Conservation (phyloP, 805 yeast species). For the Candida xiaguanensis region DNA sequence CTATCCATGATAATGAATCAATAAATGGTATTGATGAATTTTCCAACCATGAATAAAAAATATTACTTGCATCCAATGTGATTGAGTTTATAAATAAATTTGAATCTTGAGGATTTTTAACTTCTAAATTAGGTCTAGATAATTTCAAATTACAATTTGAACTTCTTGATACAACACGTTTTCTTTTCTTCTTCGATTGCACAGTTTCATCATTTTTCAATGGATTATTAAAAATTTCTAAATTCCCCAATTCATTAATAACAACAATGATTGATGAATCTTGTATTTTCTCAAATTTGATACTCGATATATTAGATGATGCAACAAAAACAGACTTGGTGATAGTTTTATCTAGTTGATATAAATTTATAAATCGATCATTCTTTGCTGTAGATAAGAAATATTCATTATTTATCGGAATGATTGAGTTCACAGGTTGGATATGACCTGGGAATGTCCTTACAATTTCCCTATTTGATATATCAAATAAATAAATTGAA, state of each 20-base stretch:
- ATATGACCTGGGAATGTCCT: constrained; percentile 74
- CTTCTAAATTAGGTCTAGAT: constrained; percentile 42
- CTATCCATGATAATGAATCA: constrained; percentile 51
- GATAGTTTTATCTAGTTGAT: constrained; percentile 44
- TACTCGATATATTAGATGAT: constrained; percentile 53
- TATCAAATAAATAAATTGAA: constrained; percentile 53
- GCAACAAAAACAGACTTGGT: constrained; percentile 62
- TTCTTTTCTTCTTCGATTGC: constrained; percentile 42
- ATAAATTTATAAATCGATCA: constrained; percentile 79
- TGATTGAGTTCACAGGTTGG: constrained; percentile 54
- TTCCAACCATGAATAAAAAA: constrained; percentile 60
- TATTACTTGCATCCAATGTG: constrained; percentile 23
- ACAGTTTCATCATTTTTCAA: constrained; percentile 30
- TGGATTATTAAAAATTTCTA: constrained; percentile 70
- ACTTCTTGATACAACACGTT: constrained; percentile 46
- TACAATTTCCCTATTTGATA: constrained; percentile 32
- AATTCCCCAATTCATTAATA: constrained; percentile 68
- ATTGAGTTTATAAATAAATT: constrained; percentile 26
- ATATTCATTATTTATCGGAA: constrained; percentile 38
- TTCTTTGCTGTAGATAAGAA: constrained; percentile 71
- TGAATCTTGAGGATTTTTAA: constrained; percentile 28
- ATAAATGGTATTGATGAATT: constrained; percentile 54
- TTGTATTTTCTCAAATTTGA: constrained; percentile 36
- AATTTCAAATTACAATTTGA: constrained; percentile 44
- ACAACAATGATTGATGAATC: constrained; percentile 43